Base-by-base conservation (phyloP, 371 early-diverging fungal genomes). In the Paraphysoderma sedebokerense region DNA sequence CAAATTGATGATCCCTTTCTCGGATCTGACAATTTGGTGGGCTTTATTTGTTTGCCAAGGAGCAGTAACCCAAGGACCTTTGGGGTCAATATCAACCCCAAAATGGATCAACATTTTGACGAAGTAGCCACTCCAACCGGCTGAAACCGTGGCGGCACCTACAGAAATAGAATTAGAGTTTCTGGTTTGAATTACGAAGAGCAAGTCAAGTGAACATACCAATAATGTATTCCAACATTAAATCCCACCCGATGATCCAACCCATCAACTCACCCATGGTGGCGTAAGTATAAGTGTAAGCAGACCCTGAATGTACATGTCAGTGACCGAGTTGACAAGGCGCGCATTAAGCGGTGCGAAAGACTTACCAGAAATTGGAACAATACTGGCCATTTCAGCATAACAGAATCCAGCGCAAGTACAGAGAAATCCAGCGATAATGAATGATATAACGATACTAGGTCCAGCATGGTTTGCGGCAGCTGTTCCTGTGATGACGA, bases 181-280 rank as follows among this genome's bases (percentile, higher is more conserved):
- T 24, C n/a, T n/a, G n/a, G n/a, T n/a, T n/a, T n/a, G n/a, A n/a
- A 1, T 36, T 38, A 41, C n/a, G 35, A 31, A 39, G 24, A 36
- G 26, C 7, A 40, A 40, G 17, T 17, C 75, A 79, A 1, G 84
- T 76, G 6, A 83, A 76, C 27, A 82, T 72, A 13, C 81, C 82
- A 8, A 82, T 74, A 66, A 80, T 62, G 55, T 83, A 86, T 62
- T 87, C 87, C 27, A 87, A 63, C n/a, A 81, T 76, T 29, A 85
- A 59, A 59, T 84, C 76, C 87, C 87, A 87, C 20, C 84, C 85
- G 49, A 87, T 75, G 26, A 76, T 76, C 84, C 84, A 87, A 2
- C 74, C 85, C 17, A 81, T 57, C 34, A 83, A 62, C 65, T 87
- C 86, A 23, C 87, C 87, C 65, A 85, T 69, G 1, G 85, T 82